Evolutionary conservation across 1,139 yeast genomes (phyloP), one percentile per base, ranked within the genome.

Genomic region (Meyerozyma elateridarum): DNA sequence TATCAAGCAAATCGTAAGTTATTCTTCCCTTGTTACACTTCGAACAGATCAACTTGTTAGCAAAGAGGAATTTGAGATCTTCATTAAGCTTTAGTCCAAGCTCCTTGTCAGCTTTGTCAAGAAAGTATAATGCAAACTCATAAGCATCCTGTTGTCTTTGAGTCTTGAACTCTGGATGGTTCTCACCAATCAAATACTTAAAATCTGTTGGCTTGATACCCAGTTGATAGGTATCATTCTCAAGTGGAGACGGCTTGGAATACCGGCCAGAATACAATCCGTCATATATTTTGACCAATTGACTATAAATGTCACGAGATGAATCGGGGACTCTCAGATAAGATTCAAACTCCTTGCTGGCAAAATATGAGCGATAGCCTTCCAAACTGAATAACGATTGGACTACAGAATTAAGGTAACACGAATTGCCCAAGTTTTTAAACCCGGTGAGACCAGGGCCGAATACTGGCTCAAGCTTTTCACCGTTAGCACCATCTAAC

Each of bases 61-160:
- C 81, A 25, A 76, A 55, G 18, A 76, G 62, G 51, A 83, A 89
- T 44, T 79, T 76, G 48, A 91, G 77, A 5, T 67, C 49, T 31
- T 70, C 66, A 37, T 78, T 75, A 16, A 67, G 44, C 7, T 39
- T 39, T n/a, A 58, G 40, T 0, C 73, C 73, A 31, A 60, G 49
- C 8, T 81, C 77, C 28, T 60, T 60, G 42, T 83, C 91, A 21
- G 85, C 54, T 42, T 75, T 71, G 37, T 81, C 85, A 22, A 81
- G 49, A 14, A 89, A 56, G 51, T 79, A 81, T 7, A 76, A 61
- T 54, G 88, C 70, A 51, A 88, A 93, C 53, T 91, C 98, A 64
- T 81, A 84, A 0, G 97, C 93, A 62, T 91, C 99, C 54, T 91
- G 98, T 51, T 91, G 99, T 46, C 79, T 76, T 70, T 81, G 85